Evolutionary conservation across 176 grass and related monocot species (phyloP).

Genomic region (Musa schizocarpa): DNA sequence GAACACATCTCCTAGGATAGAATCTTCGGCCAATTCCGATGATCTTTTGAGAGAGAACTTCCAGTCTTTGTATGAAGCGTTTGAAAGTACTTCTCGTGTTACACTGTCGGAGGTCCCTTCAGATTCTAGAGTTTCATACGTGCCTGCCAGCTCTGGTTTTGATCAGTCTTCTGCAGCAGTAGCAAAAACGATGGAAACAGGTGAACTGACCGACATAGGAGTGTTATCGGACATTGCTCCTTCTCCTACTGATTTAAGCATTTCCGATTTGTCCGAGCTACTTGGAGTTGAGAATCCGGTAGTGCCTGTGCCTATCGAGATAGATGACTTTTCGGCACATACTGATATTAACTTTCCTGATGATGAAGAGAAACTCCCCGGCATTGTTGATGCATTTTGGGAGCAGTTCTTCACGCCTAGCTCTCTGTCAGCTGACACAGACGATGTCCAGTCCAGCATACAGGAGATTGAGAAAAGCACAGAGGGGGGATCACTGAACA

Average conservation of each 20-base stretch:
- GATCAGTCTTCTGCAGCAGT: constrained; percentile 36
- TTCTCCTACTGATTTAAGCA: constrained; percentile 7
- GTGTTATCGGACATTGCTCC: constrained; percentile 23
- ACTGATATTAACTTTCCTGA: background rate
- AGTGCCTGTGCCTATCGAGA: constrained; percentile 43
- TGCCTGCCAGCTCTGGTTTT: constrained; percentile 46
- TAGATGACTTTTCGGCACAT: constrained; percentile 42
- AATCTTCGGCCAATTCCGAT: constrained; percentile 37
- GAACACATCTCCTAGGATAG: constrained; percentile 20
- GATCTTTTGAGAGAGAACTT: constrained; percentile 36
- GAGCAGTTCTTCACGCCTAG: constrained; percentile 70
- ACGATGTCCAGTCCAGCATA: constrained; percentile 20
- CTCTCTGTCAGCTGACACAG: constrained; percentile 21
- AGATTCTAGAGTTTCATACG: constrained; percentile 17
- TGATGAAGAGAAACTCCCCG: constrained; percentile 46
- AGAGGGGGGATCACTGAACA: background rate
- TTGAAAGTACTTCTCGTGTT: constrained; percentile 49
- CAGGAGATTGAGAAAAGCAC: too few relatives aligned
- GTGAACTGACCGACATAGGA: constrained; percentile 30
- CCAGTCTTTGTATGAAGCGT: constrained; percentile 35
- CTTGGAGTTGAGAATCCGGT: constrained; percentile 19
- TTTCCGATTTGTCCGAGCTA: constrained; percentile 4
- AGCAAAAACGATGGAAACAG: constrained; percentile 21
- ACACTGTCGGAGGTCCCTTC: constrained; percentile 64
- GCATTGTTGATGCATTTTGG: constrained; percentile 82